Evolutionary conservation across 352 stramenopile genomes (phyloP), one percentile per base, ranked within the genome.

Genomic region (Pythium apleroticum): DNA sequence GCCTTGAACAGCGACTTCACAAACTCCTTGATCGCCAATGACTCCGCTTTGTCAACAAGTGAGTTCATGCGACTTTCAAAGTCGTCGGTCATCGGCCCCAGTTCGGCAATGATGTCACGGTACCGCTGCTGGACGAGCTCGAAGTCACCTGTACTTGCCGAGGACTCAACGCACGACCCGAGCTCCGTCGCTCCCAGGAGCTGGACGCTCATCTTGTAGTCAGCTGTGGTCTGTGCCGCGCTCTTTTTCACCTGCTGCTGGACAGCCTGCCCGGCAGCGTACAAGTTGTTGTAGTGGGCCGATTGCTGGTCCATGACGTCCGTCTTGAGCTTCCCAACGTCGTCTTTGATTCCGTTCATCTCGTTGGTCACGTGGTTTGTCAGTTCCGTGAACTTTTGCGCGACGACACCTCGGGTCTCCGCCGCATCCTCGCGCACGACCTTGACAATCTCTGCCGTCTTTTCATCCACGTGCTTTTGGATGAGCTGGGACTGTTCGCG

Each of bases 391-490:
- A 52, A 50, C 55, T 50, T 37, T 9, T 52, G 2, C 2, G 22
- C 30, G 15, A 61, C 55, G 2, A 52, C 41, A 4, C 49, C 9
- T 7, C 55, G 35, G 1, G 41, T 50, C 41, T 46, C 19, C 53
- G n/a, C 25, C 2, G 27, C 53, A 27, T 59, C 53, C 19, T 59
- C 31, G 3, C 19, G 7, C 12, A 61, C 55, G 14, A 52, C 55
- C 4, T 33, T 22, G 17, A 61, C 20, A 37, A 61, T 61, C 55
- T 61, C 55, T 4, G 4, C 37, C 14, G 55, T 39, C 55, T 61
- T 61, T 10, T 37, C 41, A 33, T 61, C 55, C n/a, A 61, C 33
- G 41, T 61, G 55, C 22, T 37, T 22, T 22, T 61, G 55, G 24
- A 61, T 61, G 3, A n/a, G 20, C 17, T 52, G 37, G 3, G 55